Evolutionary conservation across 2,329 filamentous ascomycete species (phyloP).

Genomic region (Paracamarosporium sp.): DNA sequence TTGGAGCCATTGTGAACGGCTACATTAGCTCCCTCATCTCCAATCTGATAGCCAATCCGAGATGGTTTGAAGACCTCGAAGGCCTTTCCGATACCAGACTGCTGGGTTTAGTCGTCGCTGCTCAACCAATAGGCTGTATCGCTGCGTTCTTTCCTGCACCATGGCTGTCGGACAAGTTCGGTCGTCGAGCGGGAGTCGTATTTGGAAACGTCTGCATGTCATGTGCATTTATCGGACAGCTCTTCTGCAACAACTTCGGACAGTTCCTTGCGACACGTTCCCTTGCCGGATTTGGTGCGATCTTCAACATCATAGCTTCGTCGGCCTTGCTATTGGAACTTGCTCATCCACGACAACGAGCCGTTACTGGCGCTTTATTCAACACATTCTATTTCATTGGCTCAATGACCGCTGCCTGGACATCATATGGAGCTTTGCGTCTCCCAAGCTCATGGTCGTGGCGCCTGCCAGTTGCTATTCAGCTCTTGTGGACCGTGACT

Average conservation of each 20-base stretch:
- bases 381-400: conserved; percentile 24
- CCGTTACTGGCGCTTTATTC: conserved; percentile 21
- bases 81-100: conserved; percentile 11
- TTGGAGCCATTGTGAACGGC: conserved; percentile 24
- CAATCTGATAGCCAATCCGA: conserved; percentile 20
- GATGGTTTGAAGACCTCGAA: conserved; percentile 13
- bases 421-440: conserved; percentile 13
- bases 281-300: conserved; percentile 16
- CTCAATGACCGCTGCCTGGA: conserved; percentile 16
- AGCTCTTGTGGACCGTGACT: conserved; percentile 12
- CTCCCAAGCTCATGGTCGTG: conserved; percentile 19
- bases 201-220: conserved; percentile 19
- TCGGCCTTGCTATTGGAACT: conserved; percentile 21
- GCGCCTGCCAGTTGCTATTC: conserved; percentile 14
- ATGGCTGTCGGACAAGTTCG: conserved; percentile 22
- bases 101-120: conserved; percentile 20
- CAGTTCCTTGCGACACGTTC: conserved; percentile 17
- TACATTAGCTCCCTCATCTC: conserved; percentile 26
- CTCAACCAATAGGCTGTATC: conserved; percentile 22
- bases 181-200: conserved; percentile 17
- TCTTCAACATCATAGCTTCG: conserved; percentile 18
- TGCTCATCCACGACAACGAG: conserved; percentile 21
- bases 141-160: conserved; percentile 26
- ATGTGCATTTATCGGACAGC: conserved; percentile 15
- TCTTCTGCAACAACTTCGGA: conserved; percentile 10